Conservation (phyloP, 192 early-diverging fungal species). For the Coemansia sp. region DNA sequence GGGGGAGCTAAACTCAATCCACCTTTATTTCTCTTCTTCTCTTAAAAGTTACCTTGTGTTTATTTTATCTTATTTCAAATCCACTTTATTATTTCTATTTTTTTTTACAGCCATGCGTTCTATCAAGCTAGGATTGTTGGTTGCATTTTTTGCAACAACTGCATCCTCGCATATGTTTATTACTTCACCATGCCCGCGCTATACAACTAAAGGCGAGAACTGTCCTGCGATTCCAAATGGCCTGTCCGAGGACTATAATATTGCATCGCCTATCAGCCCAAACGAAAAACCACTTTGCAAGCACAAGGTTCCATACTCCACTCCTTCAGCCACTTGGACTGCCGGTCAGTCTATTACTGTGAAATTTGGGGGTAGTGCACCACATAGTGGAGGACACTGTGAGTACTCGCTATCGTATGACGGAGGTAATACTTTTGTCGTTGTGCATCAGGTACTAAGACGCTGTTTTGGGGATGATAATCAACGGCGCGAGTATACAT, state of each 20-base stretch:
- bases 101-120: background rate
- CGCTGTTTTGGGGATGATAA: conserved; percentile 29
- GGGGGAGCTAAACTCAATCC: background rate
- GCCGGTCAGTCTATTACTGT: conserved; percentile 52
- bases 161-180: conserved; percentile 38
- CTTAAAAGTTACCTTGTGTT: background rate
- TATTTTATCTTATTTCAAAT: background rate
- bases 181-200: conserved; percentile 40
- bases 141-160: background rate
- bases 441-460: conserved; percentile 48
- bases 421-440: conserved; percentile 56
- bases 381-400: conserved; percentile 62
- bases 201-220: background rate
- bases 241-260: background rate
- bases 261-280: conserved; percentile 5
- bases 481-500: conserved; percentile 12
- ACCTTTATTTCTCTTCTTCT: background rate
- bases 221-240: conserved; percentile 9
- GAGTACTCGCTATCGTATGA: conserved; percentile 64
- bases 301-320: background rate
- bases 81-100: background rate
- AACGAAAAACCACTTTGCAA: conserved; percentile 11
- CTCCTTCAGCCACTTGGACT: conserved; percentile 29
- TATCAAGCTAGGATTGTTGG: background rate
- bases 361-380: conserved; percentile 21